Evolutionary conservation across 345 rosid genomes (phyloP).

Genomic region (Garcia nutans): DNA sequence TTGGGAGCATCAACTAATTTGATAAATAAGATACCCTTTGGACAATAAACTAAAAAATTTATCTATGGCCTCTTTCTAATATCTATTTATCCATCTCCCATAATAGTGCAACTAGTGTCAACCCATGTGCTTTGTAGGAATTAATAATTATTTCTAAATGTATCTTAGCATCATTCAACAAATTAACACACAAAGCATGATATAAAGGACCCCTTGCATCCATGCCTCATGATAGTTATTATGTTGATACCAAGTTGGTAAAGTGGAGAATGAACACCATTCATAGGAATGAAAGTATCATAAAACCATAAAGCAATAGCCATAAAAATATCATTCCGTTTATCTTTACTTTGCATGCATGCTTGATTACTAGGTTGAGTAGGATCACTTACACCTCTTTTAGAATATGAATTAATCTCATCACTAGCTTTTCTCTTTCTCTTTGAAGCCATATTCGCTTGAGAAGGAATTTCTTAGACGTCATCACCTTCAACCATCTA

Average conservation of each 20-base stretch:
- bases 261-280: no score
- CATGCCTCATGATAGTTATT: neutral
- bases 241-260: no score
- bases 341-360: neutral
- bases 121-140: neutral
- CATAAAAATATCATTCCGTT: neutral
- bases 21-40: neutral
- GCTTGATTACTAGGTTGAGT: neutral
- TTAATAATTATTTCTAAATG: neutral
- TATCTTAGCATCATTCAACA: neutral
- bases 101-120: neutral
- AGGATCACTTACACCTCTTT: neutral
- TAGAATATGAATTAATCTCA: neutral
- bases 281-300: neutral
- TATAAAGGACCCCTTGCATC: neutral
- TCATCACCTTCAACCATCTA: neutral
- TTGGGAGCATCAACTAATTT: neutral
- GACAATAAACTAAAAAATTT: neutral
- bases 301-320: slow-evolving; percentile 3
- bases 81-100: neutral
- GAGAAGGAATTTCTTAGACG: neutral
- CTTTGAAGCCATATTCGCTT: neutral
- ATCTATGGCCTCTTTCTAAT: no score
- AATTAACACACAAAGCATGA: neutral
- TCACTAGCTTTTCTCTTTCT: neutral